A percentile compares a stretch with the other conserved stretches of the same genome.
Evolutionary conservation across 2,329 filamentous ascomycete species (phyloP).

Genomic region (Colletotrichum phormii): DNA sequence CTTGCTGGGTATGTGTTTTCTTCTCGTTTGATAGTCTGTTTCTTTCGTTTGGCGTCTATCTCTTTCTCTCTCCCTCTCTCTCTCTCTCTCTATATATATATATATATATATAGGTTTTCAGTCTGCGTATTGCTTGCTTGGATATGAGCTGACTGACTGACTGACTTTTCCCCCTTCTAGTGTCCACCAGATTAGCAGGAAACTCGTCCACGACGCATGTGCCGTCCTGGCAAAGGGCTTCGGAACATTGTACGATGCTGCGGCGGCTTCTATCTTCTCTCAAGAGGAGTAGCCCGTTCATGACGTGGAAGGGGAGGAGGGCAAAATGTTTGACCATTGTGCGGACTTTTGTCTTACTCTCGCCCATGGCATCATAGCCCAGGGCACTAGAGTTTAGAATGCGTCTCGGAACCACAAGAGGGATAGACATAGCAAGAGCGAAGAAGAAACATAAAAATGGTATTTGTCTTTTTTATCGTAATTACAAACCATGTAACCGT

Average conservation of each 20-base stretch:
- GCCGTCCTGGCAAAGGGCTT: constrained; percentile 8
- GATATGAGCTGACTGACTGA: background rate
- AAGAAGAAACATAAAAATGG: background rate
- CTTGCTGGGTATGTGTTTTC: constrained; percentile 15
- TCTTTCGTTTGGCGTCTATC: too few species aligned
- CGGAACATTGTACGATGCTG: constrained; percentile 4
- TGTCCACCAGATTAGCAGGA: constrained; percentile 13
- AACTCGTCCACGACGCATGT: constrained; percentile 23
- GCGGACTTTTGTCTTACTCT: too few species aligned
- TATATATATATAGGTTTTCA: too few species aligned
- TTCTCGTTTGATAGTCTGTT: too few species aligned
- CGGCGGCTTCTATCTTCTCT: background rate
- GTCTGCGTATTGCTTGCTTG: background rate
- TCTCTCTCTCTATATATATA: too few species aligned
- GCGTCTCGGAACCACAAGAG: too few species aligned
- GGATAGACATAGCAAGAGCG: background rate
- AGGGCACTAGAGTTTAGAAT: background rate
- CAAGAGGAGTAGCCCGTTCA: background rate
- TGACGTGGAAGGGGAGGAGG: too few species aligned
- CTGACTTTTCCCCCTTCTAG: background rate
- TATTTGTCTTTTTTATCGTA: background rate
- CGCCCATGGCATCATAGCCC: too few species aligned
- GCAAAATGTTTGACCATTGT: too few species aligned
- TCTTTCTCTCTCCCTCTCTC: too few species aligned
- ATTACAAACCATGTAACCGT: background rate